Conservation (phyloP, 768 basidiomycete species). For the Kwoniella botswanensis region DNA sequence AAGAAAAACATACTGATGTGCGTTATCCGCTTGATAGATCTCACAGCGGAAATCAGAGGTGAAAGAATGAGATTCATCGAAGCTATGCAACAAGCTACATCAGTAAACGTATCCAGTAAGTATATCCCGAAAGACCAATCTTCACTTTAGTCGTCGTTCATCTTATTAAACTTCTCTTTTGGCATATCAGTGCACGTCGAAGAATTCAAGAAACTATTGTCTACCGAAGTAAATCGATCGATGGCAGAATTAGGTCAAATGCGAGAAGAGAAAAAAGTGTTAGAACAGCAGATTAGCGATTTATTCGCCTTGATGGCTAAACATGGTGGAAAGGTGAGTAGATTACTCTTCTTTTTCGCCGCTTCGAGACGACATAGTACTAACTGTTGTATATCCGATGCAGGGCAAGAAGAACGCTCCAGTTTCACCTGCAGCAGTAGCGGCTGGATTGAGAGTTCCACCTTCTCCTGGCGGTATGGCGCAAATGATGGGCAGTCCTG, state of each 20-base stretch:
- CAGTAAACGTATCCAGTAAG: slow-evolving; percentile 79
- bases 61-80: slow-evolving; percentile 85
- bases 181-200: slow-evolving; percentile 73
- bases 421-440: neutral
- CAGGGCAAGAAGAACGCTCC: slow-evolving; percentile 3
- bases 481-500: slow-evolving; percentile 7
- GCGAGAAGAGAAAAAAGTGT: slow-evolving; percentile 54
- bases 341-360: neutral
- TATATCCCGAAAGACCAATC: too few species aligned
- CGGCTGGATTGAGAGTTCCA: neutral
- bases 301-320: slow-evolving; percentile 57
- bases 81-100: slow-evolving; percentile 92
- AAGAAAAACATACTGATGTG: too few species aligned
- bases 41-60: slow-evolving; percentile 81
- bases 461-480: slow-evolving; percentile 8
- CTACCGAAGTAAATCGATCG: slow-evolving; percentile 74
- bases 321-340: slow-evolving; percentile 47
- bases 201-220: slow-evolving; percentile 81
- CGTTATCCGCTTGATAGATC: slow-evolving; percentile 62
- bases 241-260: slow-evolving; percentile 68
- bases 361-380: neutral
- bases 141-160: too few species aligned
- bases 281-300: slow-evolving; percentile 56
- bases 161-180: too few species aligned
- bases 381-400: too few species aligned